Evolutionary conservation across 257 asterid genomes (phyloP), one percentile per base, ranked within the genome.

Genomic region (Scutellaria minor): DNA sequence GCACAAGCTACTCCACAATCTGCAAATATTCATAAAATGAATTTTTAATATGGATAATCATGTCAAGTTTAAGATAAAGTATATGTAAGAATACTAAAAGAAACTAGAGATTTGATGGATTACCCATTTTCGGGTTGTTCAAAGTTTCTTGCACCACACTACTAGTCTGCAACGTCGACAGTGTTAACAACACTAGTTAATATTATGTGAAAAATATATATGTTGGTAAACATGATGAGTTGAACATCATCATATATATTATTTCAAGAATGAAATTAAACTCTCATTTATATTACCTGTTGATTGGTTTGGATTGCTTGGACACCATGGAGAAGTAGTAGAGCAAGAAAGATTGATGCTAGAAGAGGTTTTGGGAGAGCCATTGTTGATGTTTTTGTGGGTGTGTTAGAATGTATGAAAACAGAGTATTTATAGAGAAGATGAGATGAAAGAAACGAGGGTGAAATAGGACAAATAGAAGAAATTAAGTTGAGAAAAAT

Each of bases 1-100:
- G 69, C 73, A 83, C 95, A 88, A 61, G 90, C 85, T 41, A 66
- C 84, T 14, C 80, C 82, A 70, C 95, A 88, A 64, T 86, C 95
- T 86, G 48, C 24, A 64, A 2, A 68, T 3, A 18, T 5, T 24
- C 6, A 64, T 3, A 11, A 22, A 69, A 9, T 10, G 4, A 7
- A 40, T n/a, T 65, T 13, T 24, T 6, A 27, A 39, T 1, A 70
- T 68, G 10, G 46, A 18, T 12, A 44, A 39, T 14, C 50, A 2
- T 20, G n/a, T 3, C 4, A 41, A 24, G 64, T 60, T 5, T 31
- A 8, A 22, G 9, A 22, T 52, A 15, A 53, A 53, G 24, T 15
- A 10, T 6, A 15, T 47, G 54, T 10, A 41, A 62, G 35, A 40
- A 60, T 18, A 40, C 27, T 1, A 24, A 24, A 24, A 24, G 27